A percentile compares a stretch with the other conserved stretches of the same genome.
These are phyloP conservation scores for Cutaneotrichosporon spelunceum DNA, from an alignment of 1,284 basidiomycete species.

Conservation along the genomic window DNA sequence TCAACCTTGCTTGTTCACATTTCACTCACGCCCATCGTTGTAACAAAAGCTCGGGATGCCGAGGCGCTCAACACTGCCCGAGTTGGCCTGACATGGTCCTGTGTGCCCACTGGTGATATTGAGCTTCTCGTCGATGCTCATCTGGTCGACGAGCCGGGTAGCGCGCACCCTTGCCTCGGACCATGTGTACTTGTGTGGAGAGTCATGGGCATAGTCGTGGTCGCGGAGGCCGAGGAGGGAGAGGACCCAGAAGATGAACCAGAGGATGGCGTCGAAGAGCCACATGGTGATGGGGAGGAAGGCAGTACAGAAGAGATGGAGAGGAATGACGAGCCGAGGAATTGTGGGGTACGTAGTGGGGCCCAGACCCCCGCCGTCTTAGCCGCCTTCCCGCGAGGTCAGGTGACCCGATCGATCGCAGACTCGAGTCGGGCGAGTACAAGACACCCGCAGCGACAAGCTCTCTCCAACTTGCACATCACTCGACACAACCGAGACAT, in stretches of 20 bases:
- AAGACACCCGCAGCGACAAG: no score
- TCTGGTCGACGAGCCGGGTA: conserved; percentile 44
- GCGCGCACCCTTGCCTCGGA: conserved; percentile 45
- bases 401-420: no score
- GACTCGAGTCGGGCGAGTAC: no score
- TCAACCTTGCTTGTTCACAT: not conserved
- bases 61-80: conserved; percentile 52
- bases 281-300: not conserved
- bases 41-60: conserved; percentile 62
- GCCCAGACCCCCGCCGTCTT: no score
- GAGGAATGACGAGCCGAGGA: not conserved
- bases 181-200: conserved; percentile 25
- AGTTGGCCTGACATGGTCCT: conserved; percentile 64
- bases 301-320: not conserved
- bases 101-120: conserved; percentile 41
- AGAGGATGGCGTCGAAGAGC: not conserved
- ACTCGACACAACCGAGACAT: no score
- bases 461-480: no score
- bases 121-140: conserved; percentile 54
- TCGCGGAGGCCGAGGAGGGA: not conserved
- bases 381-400: no score
- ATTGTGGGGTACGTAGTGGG: no score
- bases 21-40: conserved; percentile 57
- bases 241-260: conserved; percentile 5
- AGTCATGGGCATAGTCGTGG: not conserved